phyloP scores from a whole-genome alignment of 345 rosid species.

The Hevea brasiliensis region DNA sequence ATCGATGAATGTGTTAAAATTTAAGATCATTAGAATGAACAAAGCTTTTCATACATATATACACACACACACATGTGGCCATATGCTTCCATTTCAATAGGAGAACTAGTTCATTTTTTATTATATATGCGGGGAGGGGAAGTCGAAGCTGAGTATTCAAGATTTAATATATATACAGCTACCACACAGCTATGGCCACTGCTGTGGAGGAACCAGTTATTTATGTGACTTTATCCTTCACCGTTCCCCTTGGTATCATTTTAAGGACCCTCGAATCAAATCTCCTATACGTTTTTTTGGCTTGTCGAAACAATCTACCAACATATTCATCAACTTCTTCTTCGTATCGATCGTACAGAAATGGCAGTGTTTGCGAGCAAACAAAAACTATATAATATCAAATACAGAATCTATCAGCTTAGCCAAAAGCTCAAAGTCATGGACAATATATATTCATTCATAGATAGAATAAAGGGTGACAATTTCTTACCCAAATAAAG shows the following conservation, averaged over 20 bases:
- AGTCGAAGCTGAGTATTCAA: too few relatives aligned
- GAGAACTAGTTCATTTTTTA: background rate
- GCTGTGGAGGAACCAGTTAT: background rate
- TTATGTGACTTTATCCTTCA: constrained; percentile 49
- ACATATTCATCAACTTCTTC: constrained; percentile 56
- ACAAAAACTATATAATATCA: constrained; percentile 39
- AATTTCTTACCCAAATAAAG: constrained; percentile 61
- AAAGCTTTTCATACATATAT: too few relatives aligned
- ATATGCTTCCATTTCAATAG: background rate
- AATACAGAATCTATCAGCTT: too few relatives aligned
- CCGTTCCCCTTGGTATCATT: constrained; percentile 81
- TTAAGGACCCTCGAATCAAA: constrained; percentile 60
- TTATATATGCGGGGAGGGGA: too few relatives aligned
- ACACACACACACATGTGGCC: too few relatives aligned
- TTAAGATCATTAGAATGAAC: too few relatives aligned
- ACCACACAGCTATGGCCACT: too few relatives aligned
- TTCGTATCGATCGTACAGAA: constrained; percentile 60
- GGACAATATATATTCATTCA: too few relatives aligned
- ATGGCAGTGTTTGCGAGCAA: constrained; percentile 61
- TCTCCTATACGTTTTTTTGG: constrained; percentile 44
- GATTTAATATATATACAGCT: too few relatives aligned
- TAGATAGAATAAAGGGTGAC: background rate
- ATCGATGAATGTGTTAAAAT: too few relatives aligned
- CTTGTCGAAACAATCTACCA: constrained; percentile 30
- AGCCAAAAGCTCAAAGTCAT: too few relatives aligned